Evolutionary conservation across 202 grass and related monocot species (phyloP).

Genomic region (Setaria italica): DNA sequence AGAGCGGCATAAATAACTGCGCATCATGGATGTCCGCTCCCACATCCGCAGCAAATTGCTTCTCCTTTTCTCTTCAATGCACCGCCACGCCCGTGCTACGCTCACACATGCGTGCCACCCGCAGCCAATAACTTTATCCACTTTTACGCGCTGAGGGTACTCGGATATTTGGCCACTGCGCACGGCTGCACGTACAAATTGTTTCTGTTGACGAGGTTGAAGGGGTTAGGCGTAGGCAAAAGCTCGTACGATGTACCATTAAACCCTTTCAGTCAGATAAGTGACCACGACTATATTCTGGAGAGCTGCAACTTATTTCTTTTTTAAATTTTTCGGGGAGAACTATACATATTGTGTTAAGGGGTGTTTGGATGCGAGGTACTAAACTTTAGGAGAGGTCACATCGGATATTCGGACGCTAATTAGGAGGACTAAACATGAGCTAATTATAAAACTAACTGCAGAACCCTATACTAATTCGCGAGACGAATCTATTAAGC

Average conservation of each 20-base stretch:
- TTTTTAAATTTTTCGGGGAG: too few relatives aligned
- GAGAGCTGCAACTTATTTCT: too few relatives aligned
- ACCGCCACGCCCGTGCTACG: background rate
- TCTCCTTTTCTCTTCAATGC: background rate
- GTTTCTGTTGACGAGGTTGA: background rate
- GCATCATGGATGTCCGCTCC: background rate
- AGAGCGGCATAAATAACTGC: constrained; percentile 1
- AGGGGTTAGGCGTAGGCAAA: background rate
- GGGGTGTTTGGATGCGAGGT: too few relatives aligned
- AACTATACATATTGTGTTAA: too few relatives aligned
- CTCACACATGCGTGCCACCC: background rate
- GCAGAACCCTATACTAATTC: too few relatives aligned
- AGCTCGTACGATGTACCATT: background rate
- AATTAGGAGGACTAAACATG: too few relatives aligned
- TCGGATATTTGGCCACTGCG: too few relatives aligned
- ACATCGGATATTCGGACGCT: too few relatives aligned
- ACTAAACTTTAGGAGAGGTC: too few relatives aligned
- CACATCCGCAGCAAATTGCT: background rate
- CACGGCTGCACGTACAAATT: background rate
- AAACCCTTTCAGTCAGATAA: background rate
- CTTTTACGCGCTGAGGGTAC: background rate
- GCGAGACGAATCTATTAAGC: too few relatives aligned
- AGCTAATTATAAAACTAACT: too few relatives aligned
- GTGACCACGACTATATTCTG: background rate
- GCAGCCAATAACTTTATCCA: background rate